A percentile compares a stretch with the other conserved stretches of the same genome.
These are phyloP conservation scores for Colletotrichum sp. DNA, from an alignment of 2,329 filamentous ascomycete genomes.

Conservation along the genomic window DNA sequence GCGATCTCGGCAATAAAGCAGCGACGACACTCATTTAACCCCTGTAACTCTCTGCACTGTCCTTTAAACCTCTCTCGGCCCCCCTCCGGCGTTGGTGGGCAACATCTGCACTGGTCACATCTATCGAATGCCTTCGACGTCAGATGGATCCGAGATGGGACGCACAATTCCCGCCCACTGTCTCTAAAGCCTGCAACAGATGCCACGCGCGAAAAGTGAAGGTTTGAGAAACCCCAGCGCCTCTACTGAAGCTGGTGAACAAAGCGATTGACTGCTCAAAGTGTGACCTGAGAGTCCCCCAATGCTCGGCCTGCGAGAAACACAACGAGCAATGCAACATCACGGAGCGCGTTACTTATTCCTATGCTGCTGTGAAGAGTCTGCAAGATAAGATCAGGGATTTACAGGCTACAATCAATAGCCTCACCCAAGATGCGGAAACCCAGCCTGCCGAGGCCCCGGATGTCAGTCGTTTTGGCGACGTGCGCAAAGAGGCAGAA, in stretches of 20 bases:
- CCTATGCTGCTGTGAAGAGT: conserved; percentile 14
- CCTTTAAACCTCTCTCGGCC: neutral
- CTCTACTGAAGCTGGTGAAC: neutral
- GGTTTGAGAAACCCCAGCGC: conserved; percentile 21
- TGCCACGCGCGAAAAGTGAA: conserved; percentile 25
- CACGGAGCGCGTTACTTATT: conserved; percentile 23
- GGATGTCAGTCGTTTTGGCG: neutral
- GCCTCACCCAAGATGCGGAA: neutral
- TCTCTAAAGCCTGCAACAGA: conserved; percentile 20
- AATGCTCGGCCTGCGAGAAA: conserved; percentile 15
- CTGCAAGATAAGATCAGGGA: conserved; percentile 7
- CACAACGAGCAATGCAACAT: conserved; percentile 23
- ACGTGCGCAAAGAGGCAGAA: conserved; percentile 26
- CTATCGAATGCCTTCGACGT: neutral
- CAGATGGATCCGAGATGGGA: conserved; percentile 10
- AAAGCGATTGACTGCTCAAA: neutral
- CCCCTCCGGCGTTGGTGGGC: neutral
- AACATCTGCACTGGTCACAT: neutral
- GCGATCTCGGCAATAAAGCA: neutral
- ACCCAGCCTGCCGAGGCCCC: neutral
- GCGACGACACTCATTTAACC: neutral
- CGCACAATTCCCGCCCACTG: conserved; percentile 1
- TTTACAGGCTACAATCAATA: conserved; percentile 4
- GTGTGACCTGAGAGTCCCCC: conserved; percentile 33
- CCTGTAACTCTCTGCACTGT: neutral